phyloP scores from a whole-genome alignment of 2,329 filamentous ascomycete species.

The Daldinia sp. region DNA sequence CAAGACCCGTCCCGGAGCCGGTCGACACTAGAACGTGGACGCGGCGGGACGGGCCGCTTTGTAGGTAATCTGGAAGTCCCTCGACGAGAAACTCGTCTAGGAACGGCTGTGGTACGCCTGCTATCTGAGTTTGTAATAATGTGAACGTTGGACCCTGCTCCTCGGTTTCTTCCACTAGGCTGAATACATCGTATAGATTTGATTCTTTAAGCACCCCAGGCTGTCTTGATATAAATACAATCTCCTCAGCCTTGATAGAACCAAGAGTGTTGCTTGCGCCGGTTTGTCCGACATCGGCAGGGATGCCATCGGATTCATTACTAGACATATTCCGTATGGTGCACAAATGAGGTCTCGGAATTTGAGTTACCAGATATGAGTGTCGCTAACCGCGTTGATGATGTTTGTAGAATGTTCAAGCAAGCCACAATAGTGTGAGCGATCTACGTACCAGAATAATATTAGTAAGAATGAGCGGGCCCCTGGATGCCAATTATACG shows the following conservation, averaged over 20 bases:
- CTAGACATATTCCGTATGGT: constrained; percentile 15
- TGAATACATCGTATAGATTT: constrained; percentile 48
- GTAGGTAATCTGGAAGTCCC: constrained; percentile 51
- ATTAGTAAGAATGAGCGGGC: constrained; percentile 26
- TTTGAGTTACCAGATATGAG: no score
- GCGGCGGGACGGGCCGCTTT: constrained; percentile 36
- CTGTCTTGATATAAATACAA: constrained; percentile 43
- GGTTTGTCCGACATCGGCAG: constrained; percentile 7
- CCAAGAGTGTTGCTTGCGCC: background rate
- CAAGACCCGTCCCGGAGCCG: constrained; percentile 68
- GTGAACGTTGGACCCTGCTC: constrained; percentile 39
- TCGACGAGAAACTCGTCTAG: constrained; percentile 50
- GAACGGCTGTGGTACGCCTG: constrained; percentile 50
- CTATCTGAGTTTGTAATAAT: constrained; percentile 43
- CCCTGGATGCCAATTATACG: constrained; percentile 2
- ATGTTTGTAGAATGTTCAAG: background rate
- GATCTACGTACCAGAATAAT: background rate
- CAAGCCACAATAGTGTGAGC: background rate
- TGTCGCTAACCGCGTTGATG: no score
- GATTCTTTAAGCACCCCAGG: background rate
- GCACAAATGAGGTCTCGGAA: background rate
- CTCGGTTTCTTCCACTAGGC: constrained; percentile 49
- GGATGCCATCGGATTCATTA: constrained; percentile 8
- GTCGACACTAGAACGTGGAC: constrained; percentile 75
- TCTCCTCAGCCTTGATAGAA: constrained; percentile 44